Base-by-base conservation (phyloP, 257 asterid species). In the Mentha longifolia region DNA sequence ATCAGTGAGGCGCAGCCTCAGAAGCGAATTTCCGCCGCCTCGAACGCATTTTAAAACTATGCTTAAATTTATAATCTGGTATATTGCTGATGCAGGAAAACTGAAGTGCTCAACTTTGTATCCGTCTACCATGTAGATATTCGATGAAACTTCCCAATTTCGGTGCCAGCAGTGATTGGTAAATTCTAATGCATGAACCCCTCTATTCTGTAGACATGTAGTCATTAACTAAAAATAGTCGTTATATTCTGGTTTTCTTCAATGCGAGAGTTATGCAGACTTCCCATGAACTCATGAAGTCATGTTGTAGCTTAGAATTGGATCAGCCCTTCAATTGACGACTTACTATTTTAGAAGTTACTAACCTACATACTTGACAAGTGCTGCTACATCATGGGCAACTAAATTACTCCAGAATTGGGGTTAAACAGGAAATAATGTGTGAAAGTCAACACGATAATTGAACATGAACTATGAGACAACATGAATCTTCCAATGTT, bases 191-290 rank as follows among this genome's bases (percentile, higher is more conserved):
- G 6, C 39, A 35, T 35, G 7, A 35, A 35, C 0, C 39, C 39
- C 9, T 16, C 56, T 51, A 7, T 28, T 39, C 15, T 45, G 11
- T 57, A 35, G 58, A n/a, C 56, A n/a, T 14, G 49, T 31, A 43
- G 30, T 59, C 41, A 4, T 60, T 35, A 35, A 35, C 39, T 6
- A 35, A 35, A 71, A 37, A 9, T 67, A 50, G 61, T 33, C 30
- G 56, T 13, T 11, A 37, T 64, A 35, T 71, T 50, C 45, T 71
- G 65, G 52, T 71, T 57, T 71, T n/a, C 67, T 35, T 71, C 9
- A 56, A 64, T 31, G 49, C 50, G 12, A 33, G 7, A 45, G 49
- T 70, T 47, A 22, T 22, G 11, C 43, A 12, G 10, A 62, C 50
- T 51, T 69, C 45, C 45, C 28, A 8, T 68, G 57, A 62, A 14